These are phyloP conservation scores for Nyssa sinensis DNA, from an alignment of 148 eudicot species.

Conservation along the genomic window DNA sequence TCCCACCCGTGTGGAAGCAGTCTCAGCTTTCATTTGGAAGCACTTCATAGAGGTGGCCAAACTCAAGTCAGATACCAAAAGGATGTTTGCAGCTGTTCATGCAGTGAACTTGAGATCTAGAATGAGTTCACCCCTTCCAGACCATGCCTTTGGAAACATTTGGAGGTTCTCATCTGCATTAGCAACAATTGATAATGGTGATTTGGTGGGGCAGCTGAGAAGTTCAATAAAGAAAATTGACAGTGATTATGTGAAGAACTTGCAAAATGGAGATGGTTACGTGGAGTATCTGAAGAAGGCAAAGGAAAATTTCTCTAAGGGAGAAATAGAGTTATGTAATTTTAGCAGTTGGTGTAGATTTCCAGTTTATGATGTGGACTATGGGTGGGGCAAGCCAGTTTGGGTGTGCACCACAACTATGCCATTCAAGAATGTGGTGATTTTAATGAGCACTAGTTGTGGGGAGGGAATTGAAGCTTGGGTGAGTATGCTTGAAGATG, in stretches of 20 bases:
- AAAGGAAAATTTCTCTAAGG: background rate
- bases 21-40: slow-evolving; percentile 16
- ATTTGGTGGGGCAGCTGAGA: background rate
- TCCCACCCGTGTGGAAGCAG: slow-evolving; percentile 9
- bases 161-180: background rate
- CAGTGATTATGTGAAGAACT: background rate
- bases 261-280: background rate
- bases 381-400: slow-evolving; percentile 30
- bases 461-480: slow-evolving; percentile 3
- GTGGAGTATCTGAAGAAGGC: background rate
- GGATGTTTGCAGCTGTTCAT: background rate
- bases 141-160: slow-evolving; percentile 5
- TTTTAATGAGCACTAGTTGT: slow-evolving; percentile 15
- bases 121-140: background rate
- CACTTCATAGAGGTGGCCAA: background rate
- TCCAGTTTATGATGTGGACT: slow-evolving; percentile 21
- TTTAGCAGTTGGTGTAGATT: slow-evolving; percentile 22
- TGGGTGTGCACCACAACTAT: slow-evolving; percentile 14
- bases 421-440: slow-evolving; percentile 1
- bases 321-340: slow-evolving; percentile 2
- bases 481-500: background rate
- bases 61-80: background rate
- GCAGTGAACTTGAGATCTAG: slow-evolving; percentile 11
- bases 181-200: background rate
- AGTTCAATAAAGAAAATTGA: background rate